These are phyloP conservation scores for Thalassia testudinum DNA, from an alignment of 116 monocot genomes.

Conservation along the genomic window DNA sequence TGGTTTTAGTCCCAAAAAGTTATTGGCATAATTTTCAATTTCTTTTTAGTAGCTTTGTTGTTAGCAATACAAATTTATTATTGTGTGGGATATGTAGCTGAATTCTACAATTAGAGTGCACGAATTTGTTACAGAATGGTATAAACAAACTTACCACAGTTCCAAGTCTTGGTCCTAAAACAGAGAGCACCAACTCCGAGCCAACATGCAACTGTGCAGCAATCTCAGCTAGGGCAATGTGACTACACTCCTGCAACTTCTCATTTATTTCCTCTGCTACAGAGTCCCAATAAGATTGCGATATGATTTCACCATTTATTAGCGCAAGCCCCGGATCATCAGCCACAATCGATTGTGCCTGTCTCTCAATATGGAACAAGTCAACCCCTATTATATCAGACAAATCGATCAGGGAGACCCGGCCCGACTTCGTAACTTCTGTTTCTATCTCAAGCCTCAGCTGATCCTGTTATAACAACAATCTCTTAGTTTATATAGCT, in stretches of 20 bases:
- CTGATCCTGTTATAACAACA: constrained; percentile 40
- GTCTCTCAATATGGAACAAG: constrained; percentile 75
- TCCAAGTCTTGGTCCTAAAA: constrained; percentile 70
- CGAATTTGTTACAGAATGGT: no score
- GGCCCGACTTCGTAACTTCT: constrained; percentile 67
- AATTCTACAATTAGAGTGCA: no score
- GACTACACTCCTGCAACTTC: constrained; percentile 88
- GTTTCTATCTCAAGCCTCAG: constrained; percentile 60
- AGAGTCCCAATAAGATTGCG: constrained; percentile 75
- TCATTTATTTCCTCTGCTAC: constrained; percentile 91
- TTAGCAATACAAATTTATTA: no score
- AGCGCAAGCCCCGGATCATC: constrained; percentile 46
- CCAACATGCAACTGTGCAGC: constrained; percentile 81
- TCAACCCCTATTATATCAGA: constrained; percentile 88
- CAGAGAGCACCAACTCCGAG: constrained; percentile 58
- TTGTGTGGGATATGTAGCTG: no score
- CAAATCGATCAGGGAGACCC: constrained; percentile 74
- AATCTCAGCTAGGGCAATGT: constrained; percentile 83
- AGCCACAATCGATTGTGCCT: constrained; percentile 40
- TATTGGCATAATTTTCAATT: no score
- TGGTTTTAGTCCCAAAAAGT: no score
- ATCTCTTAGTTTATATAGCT: not conserved
- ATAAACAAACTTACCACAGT: constrained; percentile 31
- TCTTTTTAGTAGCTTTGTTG: no score
- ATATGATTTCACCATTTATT: constrained; percentile 82